Conservation (phyloP, 352 stramenopile species). For the Pythium aquatile region DNA sequence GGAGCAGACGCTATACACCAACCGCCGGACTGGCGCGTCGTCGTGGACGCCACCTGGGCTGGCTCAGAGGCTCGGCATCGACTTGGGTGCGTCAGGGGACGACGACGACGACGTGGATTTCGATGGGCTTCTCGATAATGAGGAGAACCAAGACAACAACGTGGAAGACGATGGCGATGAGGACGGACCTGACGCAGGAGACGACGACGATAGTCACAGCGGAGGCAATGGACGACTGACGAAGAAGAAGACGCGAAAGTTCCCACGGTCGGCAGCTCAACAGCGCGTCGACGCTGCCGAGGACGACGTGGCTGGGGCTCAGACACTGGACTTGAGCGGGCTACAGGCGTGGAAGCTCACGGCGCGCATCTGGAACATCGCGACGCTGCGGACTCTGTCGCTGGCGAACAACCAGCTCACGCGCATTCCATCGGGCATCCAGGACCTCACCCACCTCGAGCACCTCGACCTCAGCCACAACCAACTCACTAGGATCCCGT, state of each 20-base stretch:
- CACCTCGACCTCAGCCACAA: conserved; percentile 63
- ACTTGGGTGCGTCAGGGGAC: conserved; percentile 12
- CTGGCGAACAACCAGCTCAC: conserved; percentile 51
- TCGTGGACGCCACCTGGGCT: conserved; percentile 42
- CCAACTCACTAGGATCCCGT: conserved; percentile 51
- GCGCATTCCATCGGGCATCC: conserved; percentile 67
- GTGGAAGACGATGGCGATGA: conserved; percentile 18
- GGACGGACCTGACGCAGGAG: conserved; percentile 18
- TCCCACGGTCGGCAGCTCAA: conserved; percentile 57
- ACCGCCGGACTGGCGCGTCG: conserved; percentile 36
- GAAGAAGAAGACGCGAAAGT: conserved; percentile 34
- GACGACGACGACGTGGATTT: conserved; percentile 42
- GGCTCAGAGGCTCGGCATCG: conserved; percentile 33
- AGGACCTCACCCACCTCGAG: conserved; percentile 58
- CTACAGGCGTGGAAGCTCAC: conserved; percentile 55
- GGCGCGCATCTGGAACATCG: conserved; percentile 72
- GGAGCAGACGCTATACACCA: conserved; percentile 45
- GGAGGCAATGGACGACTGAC: neutral
- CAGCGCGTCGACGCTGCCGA: conserved; percentile 53
- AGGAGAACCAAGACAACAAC: conserved; percentile 27
- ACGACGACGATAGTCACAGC: conserved; percentile 20
- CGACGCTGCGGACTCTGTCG: conserved; percentile 37
- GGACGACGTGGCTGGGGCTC: conserved; percentile 28
- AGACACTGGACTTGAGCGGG: conserved; percentile 45
- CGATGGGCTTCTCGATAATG: conserved; percentile 31